phyloP scores from a whole-genome alignment of 768 basidiomycete species.

The Rhizopogon salebrosus region DNA sequence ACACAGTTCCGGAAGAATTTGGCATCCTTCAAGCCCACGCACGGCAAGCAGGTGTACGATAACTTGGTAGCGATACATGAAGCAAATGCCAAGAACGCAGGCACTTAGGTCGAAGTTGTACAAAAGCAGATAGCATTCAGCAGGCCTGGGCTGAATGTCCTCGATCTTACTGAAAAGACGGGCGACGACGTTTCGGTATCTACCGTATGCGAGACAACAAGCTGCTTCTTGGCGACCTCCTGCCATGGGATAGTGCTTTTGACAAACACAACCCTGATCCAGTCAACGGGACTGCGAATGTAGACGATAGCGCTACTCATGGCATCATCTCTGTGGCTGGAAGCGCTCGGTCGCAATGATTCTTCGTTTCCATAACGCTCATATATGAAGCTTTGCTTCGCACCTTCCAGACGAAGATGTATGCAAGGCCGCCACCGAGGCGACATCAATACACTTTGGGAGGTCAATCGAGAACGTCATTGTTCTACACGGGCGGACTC shows the following conservation, averaged over 20 bases:
- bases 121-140: slow-evolving; percentile 5
- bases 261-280: slow-evolving; percentile 1
- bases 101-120: not conserved
- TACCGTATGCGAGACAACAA: slow-evolving; percentile 5
- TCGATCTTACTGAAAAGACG: not conserved
- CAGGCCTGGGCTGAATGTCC: slow-evolving; percentile 2
- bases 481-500: slow-evolving; percentile 30
- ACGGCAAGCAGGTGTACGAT: not conserved
- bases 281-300: not conserved
- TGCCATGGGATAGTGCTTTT: not conserved
- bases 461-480: not conserved
- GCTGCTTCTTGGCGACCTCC: not conserved
- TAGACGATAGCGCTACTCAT: not conserved
- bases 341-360: not conserved
- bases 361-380: not conserved
- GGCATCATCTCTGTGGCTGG: slow-evolving; percentile 2
- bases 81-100: not conserved
- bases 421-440: not conserved
- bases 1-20: not conserved
- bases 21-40: not conserved
- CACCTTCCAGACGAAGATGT: not conserved
- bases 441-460: not conserved
- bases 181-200: slow-evolving; percentile 3
- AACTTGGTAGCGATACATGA: not conserved
- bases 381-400: not conserved